Base-by-base conservation (phyloP, 2,329 filamentous ascomycete genomes). In the Alternaria ethzedia region DNA sequence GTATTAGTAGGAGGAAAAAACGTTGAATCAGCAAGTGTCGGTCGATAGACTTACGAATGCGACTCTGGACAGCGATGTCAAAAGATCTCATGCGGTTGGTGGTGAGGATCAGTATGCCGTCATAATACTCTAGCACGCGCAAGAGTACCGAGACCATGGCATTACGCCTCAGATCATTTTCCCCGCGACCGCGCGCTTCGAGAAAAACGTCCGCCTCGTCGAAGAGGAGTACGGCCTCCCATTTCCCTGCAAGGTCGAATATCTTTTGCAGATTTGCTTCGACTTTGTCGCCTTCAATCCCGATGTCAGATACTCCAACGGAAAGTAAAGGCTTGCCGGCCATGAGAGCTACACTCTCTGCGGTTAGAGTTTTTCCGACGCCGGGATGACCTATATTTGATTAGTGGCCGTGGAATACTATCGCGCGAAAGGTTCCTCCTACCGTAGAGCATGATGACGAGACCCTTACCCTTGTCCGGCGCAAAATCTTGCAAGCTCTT, bases 131-230 rank as follows among this genome's bases (percentile, higher is more conserved):
- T 9, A 46, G 20, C 3, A 46, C 17, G 4, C 12, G 20, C 44
- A 46, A 21, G 44, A 46, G 66, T 4, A 74, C 66, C 2, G 66
- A 71, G 0, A 75, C 69, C 3, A 73, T 55, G 3, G 69, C 65
- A 32, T 73, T 74, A 2, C 70, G 58, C 28, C 69, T 58, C 4
- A 74, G 23, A 25, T 68, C 69, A n/a, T 66, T 4, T 86, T 83
- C 51, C 81, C 36, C 36, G n/a, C 36, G 36, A 41, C 36, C 36
- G n/a, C 36, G 36, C n/a, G 36, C 74, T 75, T 87, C 84, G 6
- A 89, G 83, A 72, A 87, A 88, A 11, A 88, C 85, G 59, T 89
- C 67, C 4, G 69, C 67, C 20, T 71, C 20, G 7, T 46, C 21
- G 20, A 46, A 46, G 12, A 46, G 44, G 2, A 50, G 47, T n/a